phyloP scores from a whole-genome alignment of 129 eudicot species.

The Arctium minus region DNA sequence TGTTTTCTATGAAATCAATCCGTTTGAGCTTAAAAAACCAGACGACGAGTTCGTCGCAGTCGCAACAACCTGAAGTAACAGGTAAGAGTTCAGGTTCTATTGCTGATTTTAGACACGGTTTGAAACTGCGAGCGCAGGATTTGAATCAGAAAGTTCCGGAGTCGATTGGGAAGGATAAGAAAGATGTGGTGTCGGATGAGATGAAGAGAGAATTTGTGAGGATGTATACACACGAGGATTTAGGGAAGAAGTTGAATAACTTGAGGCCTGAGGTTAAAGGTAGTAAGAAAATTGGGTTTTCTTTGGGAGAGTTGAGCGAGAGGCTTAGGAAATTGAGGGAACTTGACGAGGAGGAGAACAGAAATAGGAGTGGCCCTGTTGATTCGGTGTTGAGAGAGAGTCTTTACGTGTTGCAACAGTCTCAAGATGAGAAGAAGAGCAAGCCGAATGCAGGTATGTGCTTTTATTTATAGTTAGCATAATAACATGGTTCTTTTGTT shows the following conservation, averaged over 20 bases:
- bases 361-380: neutral
- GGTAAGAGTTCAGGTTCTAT: neutral
- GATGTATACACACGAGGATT: constrained; percentile 14
- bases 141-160: neutral
- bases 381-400: constrained; percentile 10
- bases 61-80: neutral
- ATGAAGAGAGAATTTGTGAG: constrained; percentile 19
- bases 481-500: neutral
- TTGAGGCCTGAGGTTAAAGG: constrained; percentile 50
- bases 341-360: constrained; percentile 25
- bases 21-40: constrained; percentile 19
- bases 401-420: neutral
- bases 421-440: neutral
- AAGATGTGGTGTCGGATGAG: neutral
- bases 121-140: neutral
- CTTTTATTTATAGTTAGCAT: neutral
- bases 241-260: constrained; percentile 44
- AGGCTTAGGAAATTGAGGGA: constrained; percentile 46
- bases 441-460: neutral
- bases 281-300: constrained; percentile 36
- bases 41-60: neutral
- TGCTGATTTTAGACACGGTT: neutral
- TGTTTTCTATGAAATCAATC: neutral
- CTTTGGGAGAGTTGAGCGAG: constrained; percentile 46
- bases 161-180: constrained; percentile 11